A percentile compares a stretch with the other conserved stretches of the same genome.
Evolutionary conservation across 2,329 filamentous ascomycete genomes (phyloP).

Genomic region (Magnaporthiopsis rhizophila): DNA sequence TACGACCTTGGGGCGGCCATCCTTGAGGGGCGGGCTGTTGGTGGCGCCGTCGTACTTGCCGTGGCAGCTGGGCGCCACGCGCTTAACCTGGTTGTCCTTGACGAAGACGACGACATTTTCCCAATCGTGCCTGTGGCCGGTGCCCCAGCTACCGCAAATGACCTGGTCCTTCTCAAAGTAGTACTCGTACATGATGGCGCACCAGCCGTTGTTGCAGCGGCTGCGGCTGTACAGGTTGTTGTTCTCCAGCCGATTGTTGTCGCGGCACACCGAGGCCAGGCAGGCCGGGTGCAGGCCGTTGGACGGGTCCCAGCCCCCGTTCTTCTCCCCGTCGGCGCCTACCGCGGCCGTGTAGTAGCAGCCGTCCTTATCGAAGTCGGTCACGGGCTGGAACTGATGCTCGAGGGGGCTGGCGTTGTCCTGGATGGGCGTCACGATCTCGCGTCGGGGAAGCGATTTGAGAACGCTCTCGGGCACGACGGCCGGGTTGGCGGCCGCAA

Average conservation of each 20-base stretch:
- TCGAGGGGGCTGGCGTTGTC: no score
- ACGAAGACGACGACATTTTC: conserved; percentile 25
- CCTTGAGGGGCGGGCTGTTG: conserved; percentile 12
- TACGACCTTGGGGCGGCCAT: conserved; percentile 20
- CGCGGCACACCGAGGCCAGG: no score
- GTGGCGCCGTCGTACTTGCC: conserved; percentile 21
- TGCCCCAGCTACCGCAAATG: background rate
- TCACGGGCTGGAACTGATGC: no score
- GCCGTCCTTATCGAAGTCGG: no score
- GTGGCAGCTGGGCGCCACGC: conserved; percentile 28
- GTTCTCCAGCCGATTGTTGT: conserved; percentile 25
- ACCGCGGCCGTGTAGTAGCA: no score
- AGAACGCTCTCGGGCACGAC: no score
- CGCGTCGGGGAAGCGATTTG: no score
- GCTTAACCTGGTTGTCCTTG: conserved; percentile 19
- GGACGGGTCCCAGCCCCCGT: no score
- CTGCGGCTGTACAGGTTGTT: conserved; percentile 31
- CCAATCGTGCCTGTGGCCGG: conserved; percentile 28
- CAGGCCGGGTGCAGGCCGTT: no score
- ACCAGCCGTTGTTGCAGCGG: conserved; percentile 32
- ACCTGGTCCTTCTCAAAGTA: conserved; percentile 24
- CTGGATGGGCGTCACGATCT: no score
- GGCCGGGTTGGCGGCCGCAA: no score
- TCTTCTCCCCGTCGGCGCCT: no score
- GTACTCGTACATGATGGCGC: conserved; percentile 31